Evolutionary conservation across 306 rosid species (phyloP).

Genomic region (Bauhinia variegata): DNA sequence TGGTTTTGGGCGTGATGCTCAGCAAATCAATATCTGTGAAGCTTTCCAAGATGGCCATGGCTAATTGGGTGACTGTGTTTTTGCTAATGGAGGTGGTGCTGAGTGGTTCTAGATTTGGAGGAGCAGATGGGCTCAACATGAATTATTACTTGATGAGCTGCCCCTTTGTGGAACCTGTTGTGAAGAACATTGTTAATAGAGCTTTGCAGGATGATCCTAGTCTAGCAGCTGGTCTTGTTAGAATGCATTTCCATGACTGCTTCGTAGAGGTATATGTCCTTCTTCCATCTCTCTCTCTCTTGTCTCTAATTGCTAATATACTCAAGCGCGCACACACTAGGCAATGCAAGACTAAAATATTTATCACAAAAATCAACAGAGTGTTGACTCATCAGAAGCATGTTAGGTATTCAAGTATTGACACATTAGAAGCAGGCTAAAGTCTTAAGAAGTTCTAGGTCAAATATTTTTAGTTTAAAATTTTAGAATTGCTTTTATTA

Average conservation of each 20-base stretch:
- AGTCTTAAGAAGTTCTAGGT: too few relatives aligned
- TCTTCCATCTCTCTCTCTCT: constrained; percentile 9
- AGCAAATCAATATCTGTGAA: constrained; percentile 22
- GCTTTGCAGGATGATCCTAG: constrained; percentile 69
- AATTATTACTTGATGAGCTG: constrained; percentile 58
- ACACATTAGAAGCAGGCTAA: too few relatives aligned
- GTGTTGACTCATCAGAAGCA: too few relatives aligned
- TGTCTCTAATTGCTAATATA: too few relatives aligned
- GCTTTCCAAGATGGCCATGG: constrained; percentile 39
- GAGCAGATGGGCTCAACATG: constrained; percentile 57
- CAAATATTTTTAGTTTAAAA: too few relatives aligned
- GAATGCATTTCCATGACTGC: constrained; percentile 93
- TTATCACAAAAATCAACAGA: too few relatives aligned
- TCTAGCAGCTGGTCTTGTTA: constrained; percentile 66
- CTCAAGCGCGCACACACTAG: too few relatives aligned
- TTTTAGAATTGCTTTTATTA: too few relatives aligned
- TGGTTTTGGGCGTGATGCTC: constrained; percentile 9
- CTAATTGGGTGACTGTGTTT: constrained; percentile 28
- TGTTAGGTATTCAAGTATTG: too few relatives aligned
- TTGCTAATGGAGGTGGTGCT: constrained; percentile 38
- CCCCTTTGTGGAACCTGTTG: constrained; percentile 56
- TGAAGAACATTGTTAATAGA: constrained; percentile 48
- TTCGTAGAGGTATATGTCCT: constrained; percentile 68
- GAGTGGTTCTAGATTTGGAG: constrained; percentile 39
- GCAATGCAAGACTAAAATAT: too few relatives aligned